Conservation (phyloP, 257 asterid genomes). For the Solanum microdontum region DNA sequence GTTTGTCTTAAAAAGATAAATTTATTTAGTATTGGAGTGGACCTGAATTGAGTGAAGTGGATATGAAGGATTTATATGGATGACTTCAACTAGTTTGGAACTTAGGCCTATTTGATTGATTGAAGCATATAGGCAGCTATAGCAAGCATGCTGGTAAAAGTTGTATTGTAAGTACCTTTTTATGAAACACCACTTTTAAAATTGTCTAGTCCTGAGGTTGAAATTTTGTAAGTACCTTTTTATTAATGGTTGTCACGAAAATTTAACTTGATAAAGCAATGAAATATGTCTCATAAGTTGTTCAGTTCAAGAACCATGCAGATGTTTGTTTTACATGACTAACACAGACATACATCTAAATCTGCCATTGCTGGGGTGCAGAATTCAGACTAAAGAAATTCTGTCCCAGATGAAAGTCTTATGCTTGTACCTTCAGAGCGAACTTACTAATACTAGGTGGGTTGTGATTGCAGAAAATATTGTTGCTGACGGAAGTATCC, state of each 20-base stretch:
- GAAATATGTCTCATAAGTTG: neutral
- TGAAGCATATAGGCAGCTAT: neutral
- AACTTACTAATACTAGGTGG: neutral
- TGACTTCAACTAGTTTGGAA: neutral
- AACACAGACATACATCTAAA: neutral
- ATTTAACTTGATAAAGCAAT: neutral
- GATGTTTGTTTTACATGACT: neutral
- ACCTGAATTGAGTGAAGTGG: neutral
- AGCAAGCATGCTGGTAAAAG: neutral
- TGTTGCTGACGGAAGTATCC: conserved; percentile 32
- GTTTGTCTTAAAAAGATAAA: neutral
- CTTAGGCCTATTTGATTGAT: neutral
- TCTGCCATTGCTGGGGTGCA: neutral
- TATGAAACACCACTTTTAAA: neutral
- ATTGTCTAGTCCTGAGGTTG: neutral
- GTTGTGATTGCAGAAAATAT: conserved; percentile 43
- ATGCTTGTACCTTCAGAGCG: neutral
- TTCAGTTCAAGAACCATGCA: neutral
- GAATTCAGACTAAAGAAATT: neutral
- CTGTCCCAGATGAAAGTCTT: neutral
- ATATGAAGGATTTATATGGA: neutral
- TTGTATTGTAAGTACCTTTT: neutral
- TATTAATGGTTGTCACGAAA: neutral
- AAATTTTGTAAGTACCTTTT: neutral
- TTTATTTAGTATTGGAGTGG: neutral